These are phyloP conservation scores for Rhizopogon vinicolor DNA, from an alignment of 768 basidiomycete species.

Conservation along the genomic window DNA sequence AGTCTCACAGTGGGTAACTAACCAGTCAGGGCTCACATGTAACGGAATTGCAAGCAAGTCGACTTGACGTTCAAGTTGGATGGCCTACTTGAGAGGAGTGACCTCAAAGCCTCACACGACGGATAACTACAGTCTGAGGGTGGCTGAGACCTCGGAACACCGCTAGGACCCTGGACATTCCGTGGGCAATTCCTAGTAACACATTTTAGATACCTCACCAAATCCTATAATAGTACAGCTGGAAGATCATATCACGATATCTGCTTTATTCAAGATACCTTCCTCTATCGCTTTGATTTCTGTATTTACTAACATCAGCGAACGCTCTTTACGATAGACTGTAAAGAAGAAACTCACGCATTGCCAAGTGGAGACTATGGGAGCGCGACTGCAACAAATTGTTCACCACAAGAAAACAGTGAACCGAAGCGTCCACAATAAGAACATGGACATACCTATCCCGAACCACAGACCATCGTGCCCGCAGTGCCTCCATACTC, in stretches of 20 bases:
- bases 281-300: constrained; percentile 27
- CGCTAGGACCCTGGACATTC: no score
- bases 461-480: constrained; percentile 32
- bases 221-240: neutral
- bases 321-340: neutral
- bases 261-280: constrained; percentile 12
- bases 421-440: neutral
- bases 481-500: constrained; percentile 29
- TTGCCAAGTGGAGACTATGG: constrained; percentile 25
- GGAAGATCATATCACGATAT: neutral
- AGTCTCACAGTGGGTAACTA: no score
- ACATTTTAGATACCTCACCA: neutral
- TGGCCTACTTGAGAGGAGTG: no score
- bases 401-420: neutral
- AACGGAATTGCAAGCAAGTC: no score
- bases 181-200: no score
- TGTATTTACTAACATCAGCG: constrained; percentile 2
- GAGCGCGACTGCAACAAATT: constrained; percentile 20
- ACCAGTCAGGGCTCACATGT: no score
- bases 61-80: no score
- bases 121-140: no score
- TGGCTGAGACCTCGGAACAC: no score
- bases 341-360: constrained; percentile 20
- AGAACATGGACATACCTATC: constrained; percentile 10
- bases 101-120: no score